Conservation (phyloP, 208 protist genomes). For the Tritrichomonas foetus region DNA sequence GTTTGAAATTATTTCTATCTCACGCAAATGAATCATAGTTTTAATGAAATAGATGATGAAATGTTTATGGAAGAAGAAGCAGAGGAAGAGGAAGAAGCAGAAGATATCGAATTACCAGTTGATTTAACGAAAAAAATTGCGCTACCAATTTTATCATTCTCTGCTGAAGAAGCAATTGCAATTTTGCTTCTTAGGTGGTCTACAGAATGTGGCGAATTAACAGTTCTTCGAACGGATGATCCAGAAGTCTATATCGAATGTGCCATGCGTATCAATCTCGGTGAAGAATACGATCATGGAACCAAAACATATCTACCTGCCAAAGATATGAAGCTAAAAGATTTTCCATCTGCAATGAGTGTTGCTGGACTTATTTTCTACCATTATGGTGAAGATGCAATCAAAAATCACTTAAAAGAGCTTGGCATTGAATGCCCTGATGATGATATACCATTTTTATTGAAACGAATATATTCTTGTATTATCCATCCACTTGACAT, state of each 20-base stretch:
- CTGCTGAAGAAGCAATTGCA: constrained; percentile 3
- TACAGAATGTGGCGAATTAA: neutral
- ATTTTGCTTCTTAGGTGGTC: neutral
- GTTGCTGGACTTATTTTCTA: neutral
- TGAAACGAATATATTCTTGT: neutral
- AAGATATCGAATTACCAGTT: neutral
- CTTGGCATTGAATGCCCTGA: neutral
- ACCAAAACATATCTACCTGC: neutral
- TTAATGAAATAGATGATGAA: too few relatives aligned
- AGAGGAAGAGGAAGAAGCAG: neutral
- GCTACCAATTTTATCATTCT: neutral
- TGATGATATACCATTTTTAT: neutral
- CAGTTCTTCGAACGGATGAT: neutral
- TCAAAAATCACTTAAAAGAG: neutral
- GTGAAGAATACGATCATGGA: neutral
- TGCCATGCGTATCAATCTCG: neutral
- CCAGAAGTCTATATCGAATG: neutral
- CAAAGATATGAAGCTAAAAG: neutral
- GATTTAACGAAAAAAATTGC: neutral
- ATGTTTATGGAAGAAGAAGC: neutral
- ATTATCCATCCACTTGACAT: neutral
- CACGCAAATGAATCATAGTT: too few relatives aligned
- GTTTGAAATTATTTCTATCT: too few relatives aligned
- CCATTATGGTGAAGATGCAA: neutral
- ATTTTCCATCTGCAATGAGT: neutral